Base-by-base conservation (phyloP, 2,329 filamentous ascomycete species). In the Trichoderma atrobrunneum region DNA sequence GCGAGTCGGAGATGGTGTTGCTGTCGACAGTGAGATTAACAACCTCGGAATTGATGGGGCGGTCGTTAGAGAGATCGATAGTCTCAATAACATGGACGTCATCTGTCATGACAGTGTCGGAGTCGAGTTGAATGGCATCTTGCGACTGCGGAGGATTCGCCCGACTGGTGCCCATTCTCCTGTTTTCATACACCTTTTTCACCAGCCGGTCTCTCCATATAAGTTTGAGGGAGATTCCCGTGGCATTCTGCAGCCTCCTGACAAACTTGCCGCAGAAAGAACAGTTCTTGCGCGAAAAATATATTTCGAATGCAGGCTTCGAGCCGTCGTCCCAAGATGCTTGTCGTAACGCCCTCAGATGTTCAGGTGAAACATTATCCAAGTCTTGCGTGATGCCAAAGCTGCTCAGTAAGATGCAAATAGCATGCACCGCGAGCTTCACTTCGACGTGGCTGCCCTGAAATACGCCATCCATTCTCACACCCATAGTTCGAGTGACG, bases 361-460 rank as follows among this genome's bases (percentile, higher is more conserved):
- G 74, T 0, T 68, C 60, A 7, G 66, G 34, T 0, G 74, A 75
- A 7, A 81, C 59, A 2, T 72, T 74, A 30, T 77, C 59, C 16
- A 76, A 66, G 61, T 77, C 72, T 24, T 69, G 72, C 1, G 77
- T 73, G 59, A 81, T 77, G 16, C 59, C 67, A 56, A 80, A 80
- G 2, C 68, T 70, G 1, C 70, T 65, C 0, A 84, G 75, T 0
- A 83, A 72, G 0, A 78, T 66, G 8, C 78, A 78, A 0, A 83
- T 63, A 0, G 79, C 79, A 24, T 82, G 79, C 0, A 79, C 76
- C 0, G 82, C 80, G 0, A 85, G 78, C 70, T 84, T 84, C 18
- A 81, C 81, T 72, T 85, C 83, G 1, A 82, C 80, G 26, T 85
- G 83, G 0, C 80, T 78, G 0, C 79, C 80, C 1, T 77, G 75